Evolutionary conservation across 805 yeast genomes (phyloP), one percentile per base, ranked within the genome.

Genomic region (Candida wancherniae): DNA sequence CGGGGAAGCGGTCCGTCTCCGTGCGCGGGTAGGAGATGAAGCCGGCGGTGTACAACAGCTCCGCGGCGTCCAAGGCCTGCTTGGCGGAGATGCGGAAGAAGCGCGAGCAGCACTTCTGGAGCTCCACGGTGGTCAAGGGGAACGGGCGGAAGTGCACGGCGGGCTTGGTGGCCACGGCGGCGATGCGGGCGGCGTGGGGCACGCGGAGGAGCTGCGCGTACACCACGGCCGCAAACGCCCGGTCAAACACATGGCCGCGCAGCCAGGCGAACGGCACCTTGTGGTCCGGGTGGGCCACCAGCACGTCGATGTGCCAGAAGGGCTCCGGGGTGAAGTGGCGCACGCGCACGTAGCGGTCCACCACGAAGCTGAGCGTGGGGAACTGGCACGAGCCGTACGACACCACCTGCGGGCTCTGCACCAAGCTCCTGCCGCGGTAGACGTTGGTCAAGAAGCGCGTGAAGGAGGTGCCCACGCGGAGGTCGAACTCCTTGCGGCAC

Each of bases 381-480:
- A 92, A 92, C 53, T 92, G 99, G 52, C 99, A 92, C 3, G 75
- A 70, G 3, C 99, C 99, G 54, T 88, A 92, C 1, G 95, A 86
- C 0, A 82, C 67, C 4, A 60, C 51, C 65, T 61, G 42, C 36
- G 51, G 44, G 13, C 52, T 56, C 11, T 53, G 61, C n/a, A 55
- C 47, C 9, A 70, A 47, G 20, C 51, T 47, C 17, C 40, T 40
- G 25, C 50, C 50, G 43, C 61, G 61, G 47, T 77, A 61, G 31
- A 69, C 48, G 36, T 75, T 63, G 24, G 90, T 83, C 33, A 88
- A 65, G 21, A 86, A 63, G 27, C 99, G 65, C 0, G 98, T 90
- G 49, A 90, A 84, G 4, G 94, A 79, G 6, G 81, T 78, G 0
- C 99, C 99, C 0, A 92, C 80, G 31, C 97, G 63, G 22, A 92